Base-by-base conservation (phyloP, 208 protist genomes). In the Acanthamoeba culbertsoni region DNA sequence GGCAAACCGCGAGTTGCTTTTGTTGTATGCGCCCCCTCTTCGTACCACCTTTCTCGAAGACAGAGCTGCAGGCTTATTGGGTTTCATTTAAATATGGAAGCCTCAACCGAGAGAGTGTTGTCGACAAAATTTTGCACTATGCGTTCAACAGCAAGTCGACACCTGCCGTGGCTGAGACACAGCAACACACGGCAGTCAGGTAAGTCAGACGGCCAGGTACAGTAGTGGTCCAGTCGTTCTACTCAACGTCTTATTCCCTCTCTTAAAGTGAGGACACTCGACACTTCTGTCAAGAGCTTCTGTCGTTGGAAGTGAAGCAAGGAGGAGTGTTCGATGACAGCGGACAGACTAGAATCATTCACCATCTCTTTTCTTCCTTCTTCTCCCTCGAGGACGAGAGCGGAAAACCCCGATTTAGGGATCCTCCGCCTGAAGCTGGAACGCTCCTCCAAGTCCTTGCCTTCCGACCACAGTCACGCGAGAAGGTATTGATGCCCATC, bases 271-370 rank as follows among this genome's bases (percentile, higher is more conserved):
- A 3, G 40, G 73, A 84, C n/a, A 23, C 40, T 28, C 46, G 37
- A 33, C 14, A 6, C 18, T 84, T 84, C 23, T 84, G 73, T 37
- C 73, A 84, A 43, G 73, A 84, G 3, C 43, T 84, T 12, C 5
- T 84, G 14, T 84, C 73, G 0, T 37, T 84, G 45, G 73, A 84
- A 33, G 73, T 84, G 73, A 55, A 42, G 73, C 73, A 84, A 55
- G 73, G 73, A 37, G 73, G 73, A 16, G 73, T 84, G 42, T 84
- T 84, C 55, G 73, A 84, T 43, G 73, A 84, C 55, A 84, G 73
- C 73, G 73, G 73, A 20, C 73, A 84, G 45, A 84, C 73, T 12
- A 84, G 73, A 43, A 84, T 84, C 45, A 84, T 84, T 33, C 73
- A 84, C 45, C 73, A 84, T 18, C 73, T 84, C 43, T 84, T 84